Percentiles rank a stretch among this genome's conserved stretches.
phyloP scores from a whole-genome alignment of 305 asterid species.

The Withania somnifera region DNA sequence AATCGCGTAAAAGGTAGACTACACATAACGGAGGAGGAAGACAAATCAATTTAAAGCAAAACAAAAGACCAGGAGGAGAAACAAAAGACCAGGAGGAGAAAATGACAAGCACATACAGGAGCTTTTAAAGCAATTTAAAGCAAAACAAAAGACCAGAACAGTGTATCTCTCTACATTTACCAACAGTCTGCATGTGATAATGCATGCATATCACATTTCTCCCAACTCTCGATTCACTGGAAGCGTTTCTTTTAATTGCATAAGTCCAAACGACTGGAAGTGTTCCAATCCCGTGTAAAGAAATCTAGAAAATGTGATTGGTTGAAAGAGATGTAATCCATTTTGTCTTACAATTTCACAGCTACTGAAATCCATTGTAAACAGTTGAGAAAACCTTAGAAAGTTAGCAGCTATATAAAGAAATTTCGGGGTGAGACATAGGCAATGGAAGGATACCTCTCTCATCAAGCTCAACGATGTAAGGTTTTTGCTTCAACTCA shows the following conservation, averaged over 20 bases:
- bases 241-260: no score
- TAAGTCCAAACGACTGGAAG: background rate
- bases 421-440: background rate
- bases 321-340: background rate
- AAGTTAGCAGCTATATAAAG: background rate
- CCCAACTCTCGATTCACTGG: background rate
- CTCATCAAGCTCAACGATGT: conserved; percentile 80
- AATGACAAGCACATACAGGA: background rate
- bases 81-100: background rate
- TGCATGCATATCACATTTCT: background rate
- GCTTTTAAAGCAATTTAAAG: no score
- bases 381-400: background rate
- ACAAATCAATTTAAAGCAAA: no score
- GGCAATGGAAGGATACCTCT: conserved; percentile 46
- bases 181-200: background rate
- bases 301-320: background rate
- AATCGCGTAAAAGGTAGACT: no score
- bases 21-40: background rate
- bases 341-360: background rate
- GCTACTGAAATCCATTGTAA: background rate
- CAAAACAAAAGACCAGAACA: no score
- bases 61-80: no score
- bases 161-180: no score
- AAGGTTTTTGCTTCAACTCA: conserved; percentile 66
- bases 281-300: background rate